phyloP scores from a whole-genome alignment of 805 yeast genomes.

The Wickerhamiella australiensis region DNA sequence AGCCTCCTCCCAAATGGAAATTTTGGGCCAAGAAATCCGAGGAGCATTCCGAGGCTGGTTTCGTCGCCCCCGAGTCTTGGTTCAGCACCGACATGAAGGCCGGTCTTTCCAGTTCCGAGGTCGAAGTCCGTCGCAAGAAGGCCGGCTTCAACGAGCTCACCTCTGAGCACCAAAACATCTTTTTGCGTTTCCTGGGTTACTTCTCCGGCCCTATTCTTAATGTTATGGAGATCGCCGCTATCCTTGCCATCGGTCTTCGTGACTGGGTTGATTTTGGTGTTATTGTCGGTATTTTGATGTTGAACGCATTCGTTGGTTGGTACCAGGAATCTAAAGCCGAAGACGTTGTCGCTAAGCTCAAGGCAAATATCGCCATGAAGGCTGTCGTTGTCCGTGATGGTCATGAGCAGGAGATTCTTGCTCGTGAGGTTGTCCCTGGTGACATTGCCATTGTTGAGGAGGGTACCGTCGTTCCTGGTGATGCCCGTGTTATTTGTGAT shows the following conservation, averaged over 20 bases:
- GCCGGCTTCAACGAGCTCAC: constrained; percentile 81
- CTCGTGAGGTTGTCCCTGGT: constrained; percentile 89
- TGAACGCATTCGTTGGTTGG: constrained; percentile 92
- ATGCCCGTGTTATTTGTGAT: constrained; percentile 54
- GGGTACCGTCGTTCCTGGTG: constrained; percentile 87
- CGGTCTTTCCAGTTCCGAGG: constrained; percentile 72
- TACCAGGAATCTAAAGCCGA: constrained; percentile 97
- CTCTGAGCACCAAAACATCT: constrained; percentile 70
- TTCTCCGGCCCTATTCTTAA: constrained; percentile 90
- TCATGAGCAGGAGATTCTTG: constrained; percentile 57
- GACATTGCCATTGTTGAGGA: constrained; percentile 85
- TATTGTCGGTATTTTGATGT: constrained; percentile 72
- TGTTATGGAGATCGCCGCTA: constrained; percentile 93
- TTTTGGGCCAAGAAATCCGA: constrained; percentile 41
- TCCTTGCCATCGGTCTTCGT: constrained; percentile 88
- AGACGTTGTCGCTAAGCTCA: constrained; percentile 90
- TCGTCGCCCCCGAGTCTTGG: constrained; percentile 62
- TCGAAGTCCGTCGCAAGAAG: constrained; percentile 73
- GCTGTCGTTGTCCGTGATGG: constrained; percentile 82
- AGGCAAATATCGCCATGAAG: constrained; percentile 86
- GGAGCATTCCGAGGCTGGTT: constrained; percentile 22
- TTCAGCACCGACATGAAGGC: constrained; percentile 64
- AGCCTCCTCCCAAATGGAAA: constrained; percentile 51
- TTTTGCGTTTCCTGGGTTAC: constrained; percentile 71
- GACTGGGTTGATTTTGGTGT: constrained; percentile 99